Conservation (phyloP, 2,329 filamentous ascomycete genomes). For the Diaporthe ampelina region DNA sequence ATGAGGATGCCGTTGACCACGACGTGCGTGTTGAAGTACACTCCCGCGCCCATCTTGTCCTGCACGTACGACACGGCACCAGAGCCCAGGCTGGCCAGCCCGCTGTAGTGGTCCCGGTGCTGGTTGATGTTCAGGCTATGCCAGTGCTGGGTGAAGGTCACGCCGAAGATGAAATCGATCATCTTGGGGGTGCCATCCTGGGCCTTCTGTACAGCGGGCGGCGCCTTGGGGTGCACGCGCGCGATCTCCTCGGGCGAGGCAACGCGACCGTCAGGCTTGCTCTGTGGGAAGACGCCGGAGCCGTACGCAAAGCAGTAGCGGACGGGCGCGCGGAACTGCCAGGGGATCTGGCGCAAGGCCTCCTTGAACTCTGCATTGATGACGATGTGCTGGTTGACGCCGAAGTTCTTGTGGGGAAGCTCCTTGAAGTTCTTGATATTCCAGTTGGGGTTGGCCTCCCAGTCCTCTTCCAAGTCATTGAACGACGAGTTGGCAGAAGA, state of each 20-base stretch:
- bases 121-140: constrained; percentile 92
- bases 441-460: constrained; percentile 82
- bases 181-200: constrained; percentile 93
- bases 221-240: constrained; percentile 85
- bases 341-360: constrained; percentile 86
- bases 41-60: constrained; percentile 89
- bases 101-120: constrained; percentile 93
- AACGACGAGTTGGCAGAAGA: constrained; percentile 45
- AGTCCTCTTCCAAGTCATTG: constrained; percentile 60
- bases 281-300: constrained; percentile 94
- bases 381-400: constrained; percentile 95
- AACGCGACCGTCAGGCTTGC: constrained; percentile 61
- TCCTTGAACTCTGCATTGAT: constrained; percentile 98
- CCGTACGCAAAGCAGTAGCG: constrained; percentile 98
- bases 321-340: constrained; percentile 93
- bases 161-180: constrained; percentile 98
- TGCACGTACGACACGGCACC: constrained; percentile 88
- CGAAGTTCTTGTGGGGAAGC: constrained; percentile 84
- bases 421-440: constrained; percentile 81
- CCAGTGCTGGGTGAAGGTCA: constrained; percentile 96
- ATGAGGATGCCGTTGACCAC: constrained; percentile 95
- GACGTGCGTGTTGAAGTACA: constrained; percentile 98
- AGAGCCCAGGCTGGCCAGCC: constrained; percentile 85
- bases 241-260: constrained; percentile 69
- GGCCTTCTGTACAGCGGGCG: constrained; percentile 83